Evolutionary conservation across 2,329 filamentous ascomycete genomes (phyloP).

Genomic region (Emericellopsis atlantica): DNA sequence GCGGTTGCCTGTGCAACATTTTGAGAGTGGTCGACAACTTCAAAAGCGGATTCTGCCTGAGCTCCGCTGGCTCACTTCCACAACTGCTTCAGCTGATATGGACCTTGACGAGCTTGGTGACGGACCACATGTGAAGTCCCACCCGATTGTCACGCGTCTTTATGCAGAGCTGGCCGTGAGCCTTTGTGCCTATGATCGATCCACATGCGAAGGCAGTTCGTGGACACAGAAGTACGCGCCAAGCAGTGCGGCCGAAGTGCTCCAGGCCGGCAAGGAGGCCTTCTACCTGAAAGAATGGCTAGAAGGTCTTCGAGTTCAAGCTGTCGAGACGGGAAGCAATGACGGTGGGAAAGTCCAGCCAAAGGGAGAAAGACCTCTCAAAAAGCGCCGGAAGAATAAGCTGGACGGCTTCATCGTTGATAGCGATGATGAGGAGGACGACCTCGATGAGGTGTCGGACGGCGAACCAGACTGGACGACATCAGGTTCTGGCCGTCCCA

Average conservation of each 20-base stretch:
- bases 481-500: conserved; percentile 26
- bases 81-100: neutral
- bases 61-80: conserved; percentile 13
- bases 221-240: conserved; percentile 88
- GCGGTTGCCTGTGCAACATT: conserved; percentile 40
- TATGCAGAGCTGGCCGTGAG: conserved; percentile 46
- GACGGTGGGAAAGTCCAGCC: conserved; percentile 39
- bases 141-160: conserved; percentile 47
- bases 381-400: conserved; percentile 59
- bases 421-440: conserved; percentile 54
- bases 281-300: conserved; percentile 71
- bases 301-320: conserved; percentile 58
- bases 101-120: conserved; percentile 16
- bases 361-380: conserved; percentile 17
- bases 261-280: conserved; percentile 63
- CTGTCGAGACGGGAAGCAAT: conserved; percentile 43
- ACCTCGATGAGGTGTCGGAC: conserved; percentile 57
- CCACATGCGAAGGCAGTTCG: conserved; percentile 55
- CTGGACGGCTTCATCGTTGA: conserved; percentile 71
- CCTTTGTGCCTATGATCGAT: conserved; percentile 70
- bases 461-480: conserved; percentile 36
- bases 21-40: conserved; percentile 44
- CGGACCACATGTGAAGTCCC: conserved; percentile 16
- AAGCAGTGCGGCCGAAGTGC: conserved; percentile 50
- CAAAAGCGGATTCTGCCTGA: conserved; percentile 34